These are phyloP conservation scores for Heterobasidion irregulare DNA, from an alignment of 1,284 basidiomycete species.

Conservation along the genomic window DNA sequence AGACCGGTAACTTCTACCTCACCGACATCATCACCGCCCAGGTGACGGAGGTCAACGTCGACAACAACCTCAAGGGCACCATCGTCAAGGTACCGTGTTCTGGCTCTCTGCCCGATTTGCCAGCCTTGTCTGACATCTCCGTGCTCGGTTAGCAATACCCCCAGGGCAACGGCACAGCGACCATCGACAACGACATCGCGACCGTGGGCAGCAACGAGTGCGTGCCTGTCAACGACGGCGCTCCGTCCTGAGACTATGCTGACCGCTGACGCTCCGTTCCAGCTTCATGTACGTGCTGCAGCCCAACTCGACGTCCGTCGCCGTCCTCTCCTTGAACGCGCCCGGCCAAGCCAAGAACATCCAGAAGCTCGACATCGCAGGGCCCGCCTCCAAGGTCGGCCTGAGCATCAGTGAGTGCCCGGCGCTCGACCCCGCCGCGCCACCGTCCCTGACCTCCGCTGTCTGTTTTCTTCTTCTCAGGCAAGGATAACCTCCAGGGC, in stretches of 20 bases:
- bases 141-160: constrained; percentile 28
- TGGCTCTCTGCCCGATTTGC: not conserved
- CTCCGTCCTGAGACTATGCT: not conserved
- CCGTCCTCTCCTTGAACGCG: constrained; percentile 31
- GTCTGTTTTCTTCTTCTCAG: constrained; percentile 11
- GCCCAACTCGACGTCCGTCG: constrained; percentile 29
- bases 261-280: constrained; percentile 1
- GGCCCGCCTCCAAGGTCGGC: constrained; percentile 26
- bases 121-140: not conserved
- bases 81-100: constrained; percentile 29
- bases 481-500: constrained; percentile 31
- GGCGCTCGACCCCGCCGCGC: too few relatives aligned
- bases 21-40: constrained; percentile 33
- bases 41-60: constrained; percentile 39
- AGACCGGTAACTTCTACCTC: constrained; percentile 42
- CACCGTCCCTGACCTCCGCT: not conserved
- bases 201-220: constrained; percentile 36
- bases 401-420: constrained; percentile 27
- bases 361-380: constrained; percentile 31
- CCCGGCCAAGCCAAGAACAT: constrained; percentile 29
- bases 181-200: constrained; percentile 39
- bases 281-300: constrained; percentile 39
- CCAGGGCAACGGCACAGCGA: constrained; percentile 27
- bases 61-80: constrained; percentile 31
- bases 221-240: constrained; percentile 12